phyloP scores from a whole-genome alignment of 2,329 filamentous ascomycete species.

The Biscogniauxia marginata region DNA sequence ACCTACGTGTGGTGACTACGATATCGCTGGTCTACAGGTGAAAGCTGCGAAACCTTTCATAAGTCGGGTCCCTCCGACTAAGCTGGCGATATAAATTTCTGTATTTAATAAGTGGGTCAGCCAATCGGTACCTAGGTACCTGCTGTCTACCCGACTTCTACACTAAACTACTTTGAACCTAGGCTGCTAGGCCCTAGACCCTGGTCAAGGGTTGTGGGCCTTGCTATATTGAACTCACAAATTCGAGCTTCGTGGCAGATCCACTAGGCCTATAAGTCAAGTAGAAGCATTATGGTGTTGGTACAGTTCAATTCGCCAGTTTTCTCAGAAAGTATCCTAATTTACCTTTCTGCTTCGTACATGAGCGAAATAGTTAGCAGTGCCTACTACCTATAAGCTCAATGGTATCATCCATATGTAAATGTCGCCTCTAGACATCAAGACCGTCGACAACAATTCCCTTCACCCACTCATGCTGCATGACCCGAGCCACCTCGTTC shows the following conservation, averaged over 20 bases:
- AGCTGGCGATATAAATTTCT: neutral
- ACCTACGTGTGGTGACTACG: too few relatives aligned
- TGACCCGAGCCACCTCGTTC: constrained; percentile 68
- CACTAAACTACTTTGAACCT: too few relatives aligned
- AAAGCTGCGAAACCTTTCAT: too few relatives aligned
- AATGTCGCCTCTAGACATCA: constrained; percentile 61
- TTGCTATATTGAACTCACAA: neutral
- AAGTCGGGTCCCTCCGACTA: neutral
- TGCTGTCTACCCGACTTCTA: too few relatives aligned
- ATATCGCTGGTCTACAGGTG: too few relatives aligned
- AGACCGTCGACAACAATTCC: constrained; percentile 80
- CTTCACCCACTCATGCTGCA: constrained; percentile 86
- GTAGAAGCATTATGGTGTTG: neutral
- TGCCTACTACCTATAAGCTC: constrained; percentile 4
- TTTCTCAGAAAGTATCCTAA: constrained; percentile 11
- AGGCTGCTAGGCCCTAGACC: neutral
- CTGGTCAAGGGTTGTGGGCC: neutral
- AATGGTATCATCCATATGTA: constrained; percentile 8
- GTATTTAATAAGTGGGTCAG: neutral
- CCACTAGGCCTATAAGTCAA: neutral
- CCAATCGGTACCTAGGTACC: neutral
- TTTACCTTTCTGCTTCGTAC: constrained; percentile 13
- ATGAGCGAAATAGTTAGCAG: constrained; percentile 14
- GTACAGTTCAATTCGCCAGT: constrained; percentile 8
- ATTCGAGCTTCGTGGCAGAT: neutral